phyloP scores from a whole-genome alignment of 2,329 filamentous ascomycete genomes.

The Trichoderma atroviride region DNA sequence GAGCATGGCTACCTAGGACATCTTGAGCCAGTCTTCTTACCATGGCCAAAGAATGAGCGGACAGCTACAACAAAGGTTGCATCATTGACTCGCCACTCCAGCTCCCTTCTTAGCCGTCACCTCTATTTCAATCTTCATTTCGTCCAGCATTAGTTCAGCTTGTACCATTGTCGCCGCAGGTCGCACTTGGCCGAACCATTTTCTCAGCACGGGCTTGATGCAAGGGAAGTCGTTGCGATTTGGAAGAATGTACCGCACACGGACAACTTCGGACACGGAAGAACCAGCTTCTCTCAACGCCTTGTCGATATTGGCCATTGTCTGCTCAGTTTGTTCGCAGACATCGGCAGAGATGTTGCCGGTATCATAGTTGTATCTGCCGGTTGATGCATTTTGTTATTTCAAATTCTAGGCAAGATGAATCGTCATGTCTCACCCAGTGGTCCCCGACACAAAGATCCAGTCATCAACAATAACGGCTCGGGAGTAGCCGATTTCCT shows the following conservation, averaged over 20 bases:
- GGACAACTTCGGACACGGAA: conserved; percentile 50
- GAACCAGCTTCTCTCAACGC: conserved; percentile 50
- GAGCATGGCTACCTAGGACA: neutral
- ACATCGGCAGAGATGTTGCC: conserved; percentile 49
- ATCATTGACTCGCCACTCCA: neutral
- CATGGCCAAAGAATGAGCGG: neutral
- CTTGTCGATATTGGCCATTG: conserved; percentile 49
- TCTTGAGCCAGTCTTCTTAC: neutral
- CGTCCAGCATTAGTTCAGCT: conserved; percentile 53
- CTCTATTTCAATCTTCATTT: conserved; percentile 50
- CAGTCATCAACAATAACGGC: conserved; percentile 55
- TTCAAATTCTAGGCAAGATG: neutral
- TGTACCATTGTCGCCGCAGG: conserved; percentile 59
- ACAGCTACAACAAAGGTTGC: neutral
- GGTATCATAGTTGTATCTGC: conserved; percentile 55
- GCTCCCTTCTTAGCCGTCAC: conserved; percentile 44
- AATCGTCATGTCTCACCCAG: conserved; percentile 45
- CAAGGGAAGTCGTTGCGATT: conserved; percentile 50
- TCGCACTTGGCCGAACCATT: conserved; percentile 52
- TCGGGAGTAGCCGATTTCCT: conserved; percentile 57
- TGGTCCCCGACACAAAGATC: conserved; percentile 58
- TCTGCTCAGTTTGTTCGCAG: conserved; percentile 53
- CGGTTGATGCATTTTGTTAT: neutral
- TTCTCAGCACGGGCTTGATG: conserved; percentile 54
- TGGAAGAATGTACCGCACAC: conserved; percentile 56